phyloP scores from a whole-genome alignment of 257 asterid genomes.

The Leonotis leonurus region DNA sequence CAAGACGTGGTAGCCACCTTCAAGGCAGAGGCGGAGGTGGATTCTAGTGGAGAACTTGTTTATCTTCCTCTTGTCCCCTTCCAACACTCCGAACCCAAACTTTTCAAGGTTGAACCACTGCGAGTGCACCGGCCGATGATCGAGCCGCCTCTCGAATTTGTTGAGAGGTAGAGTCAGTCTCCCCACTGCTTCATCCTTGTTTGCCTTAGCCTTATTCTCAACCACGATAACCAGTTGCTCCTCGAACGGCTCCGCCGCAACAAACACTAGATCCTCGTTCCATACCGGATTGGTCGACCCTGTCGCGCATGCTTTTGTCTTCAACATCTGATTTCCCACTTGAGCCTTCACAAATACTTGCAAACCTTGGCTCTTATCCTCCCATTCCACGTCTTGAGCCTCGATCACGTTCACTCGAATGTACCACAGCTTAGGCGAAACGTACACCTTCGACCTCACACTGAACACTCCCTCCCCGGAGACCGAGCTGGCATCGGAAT shows the following conservation, averaged over 20 bases:
- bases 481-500: constrained; percentile 50
- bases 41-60: constrained; percentile 52
- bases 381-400: constrained; percentile 55
- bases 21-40: constrained; percentile 53
- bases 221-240: constrained; percentile 19
- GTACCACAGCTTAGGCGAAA: constrained; percentile 78
- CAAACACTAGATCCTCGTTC: constrained; percentile 32
- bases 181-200: constrained; percentile 51
- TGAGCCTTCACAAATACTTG: constrained; percentile 32
- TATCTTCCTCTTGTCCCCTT: constrained; percentile 50
- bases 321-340: constrained; percentile 17
- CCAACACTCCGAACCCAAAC: constrained; percentile 43
- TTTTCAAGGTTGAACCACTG: constrained; percentile 58
- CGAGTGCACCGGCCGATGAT: constrained; percentile 49
- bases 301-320: constrained; percentile 7
- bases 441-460: constrained; percentile 63
- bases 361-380: constrained; percentile 45
- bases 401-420: constrained; percentile 55
- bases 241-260: constrained; percentile 33
- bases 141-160: constrained; percentile 45
- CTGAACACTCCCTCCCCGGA: constrained; percentile 50
- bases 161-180: constrained; percentile 34
- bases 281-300: constrained; percentile 15
- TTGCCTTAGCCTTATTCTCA: constrained; percentile 17
- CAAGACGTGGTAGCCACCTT: constrained; percentile 63